Conservation (phyloP, 164 flowering plant genomes). For the Amborella trichopoda region DNA sequence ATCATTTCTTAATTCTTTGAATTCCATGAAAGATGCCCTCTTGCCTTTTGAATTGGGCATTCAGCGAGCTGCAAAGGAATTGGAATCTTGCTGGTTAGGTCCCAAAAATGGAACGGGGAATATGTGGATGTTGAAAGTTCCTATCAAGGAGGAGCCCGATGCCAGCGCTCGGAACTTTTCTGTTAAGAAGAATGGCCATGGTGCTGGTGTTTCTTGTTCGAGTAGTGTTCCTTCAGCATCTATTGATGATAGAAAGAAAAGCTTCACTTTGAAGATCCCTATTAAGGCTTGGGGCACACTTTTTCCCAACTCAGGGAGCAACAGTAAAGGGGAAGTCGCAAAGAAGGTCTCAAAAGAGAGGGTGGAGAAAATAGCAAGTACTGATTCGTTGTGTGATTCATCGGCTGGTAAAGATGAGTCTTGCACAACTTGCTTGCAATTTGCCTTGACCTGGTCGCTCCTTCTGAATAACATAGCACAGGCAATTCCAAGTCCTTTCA, state of each 20-base stretch:
- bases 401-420: conserved; percentile 28
- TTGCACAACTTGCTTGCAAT: conserved; percentile 60
- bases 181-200: conserved; percentile 5
- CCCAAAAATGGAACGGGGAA: too few relatives aligned
- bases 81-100: conserved; percentile 41
- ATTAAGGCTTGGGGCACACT: conserved; percentile 37
- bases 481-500: conserved; percentile 45
- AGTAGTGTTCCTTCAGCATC: conserved; percentile 18
- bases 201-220: conserved; percentile 18
- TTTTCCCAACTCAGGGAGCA: conserved; percentile 20
- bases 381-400: too few relatives aligned
- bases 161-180: conserved; percentile 7
- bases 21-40: conserved; percentile 48
- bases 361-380: not conserved
- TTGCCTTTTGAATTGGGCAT: conserved; percentile 62
- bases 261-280: conserved; percentile 35
- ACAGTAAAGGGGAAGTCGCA: conserved; percentile 9
- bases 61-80: conserved; percentile 49
- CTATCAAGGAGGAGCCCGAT: conserved; percentile 7
- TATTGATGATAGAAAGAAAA: conserved; percentile 33
- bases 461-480: conserved; percentile 46
- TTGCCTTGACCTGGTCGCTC: conserved; percentile 60
- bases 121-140: too few relatives aligned
- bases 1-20: conserved; percentile 54
- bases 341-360: conserved; percentile 25